Evolutionary conservation across 2,329 filamentous ascomycete genomes (phyloP).

Genomic region (Aspergillus sp.): DNA sequence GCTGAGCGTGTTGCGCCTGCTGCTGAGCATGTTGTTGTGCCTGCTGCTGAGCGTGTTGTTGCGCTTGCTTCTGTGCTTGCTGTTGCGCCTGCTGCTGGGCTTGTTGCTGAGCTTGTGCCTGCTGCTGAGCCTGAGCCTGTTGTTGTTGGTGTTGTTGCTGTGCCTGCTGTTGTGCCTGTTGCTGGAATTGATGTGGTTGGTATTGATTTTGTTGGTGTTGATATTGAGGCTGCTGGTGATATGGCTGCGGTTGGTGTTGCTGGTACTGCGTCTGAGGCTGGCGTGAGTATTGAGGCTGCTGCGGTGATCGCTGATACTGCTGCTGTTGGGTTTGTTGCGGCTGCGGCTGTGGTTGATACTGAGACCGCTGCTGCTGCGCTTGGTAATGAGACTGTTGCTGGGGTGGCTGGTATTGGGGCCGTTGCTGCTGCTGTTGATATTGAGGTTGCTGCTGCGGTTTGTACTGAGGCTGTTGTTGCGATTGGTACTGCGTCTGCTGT

Average conservation of each 20-base stretch:
- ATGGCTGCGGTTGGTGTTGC: conserved; percentile 15
- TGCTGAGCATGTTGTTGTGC: neutral
- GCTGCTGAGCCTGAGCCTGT: neutral
- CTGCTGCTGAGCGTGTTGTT: neutral
- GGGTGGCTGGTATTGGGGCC: conserved; percentile 1
- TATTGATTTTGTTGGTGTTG: conserved; percentile 14
- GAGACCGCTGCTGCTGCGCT: conserved; percentile 10
- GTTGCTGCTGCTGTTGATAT: conserved; percentile 1
- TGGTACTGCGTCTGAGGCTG: conserved; percentile 9
- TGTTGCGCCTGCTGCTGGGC: conserved; percentile 1
- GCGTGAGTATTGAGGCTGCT: conserved; percentile 9
- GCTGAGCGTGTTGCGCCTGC: neutral
- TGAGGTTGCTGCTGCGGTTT: conserved; percentile 5
- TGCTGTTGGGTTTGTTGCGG: conserved; percentile 11
- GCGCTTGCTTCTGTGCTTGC: neutral
- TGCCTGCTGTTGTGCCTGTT: conserved; percentile 11
- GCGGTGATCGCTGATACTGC: conserved; percentile 10
- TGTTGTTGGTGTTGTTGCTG: neutral
- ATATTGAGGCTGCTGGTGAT: conserved; percentile 17
- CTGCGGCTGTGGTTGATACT: conserved; percentile 9
- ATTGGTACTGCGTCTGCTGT: conserved; percentile 10
- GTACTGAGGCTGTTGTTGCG: conserved; percentile 7
- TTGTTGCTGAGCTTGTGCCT: conserved; percentile 1
- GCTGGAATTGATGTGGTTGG: conserved; percentile 14
- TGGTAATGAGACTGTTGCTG: conserved; percentile 7